These are phyloP conservation scores for Aureobasidium sp. DNA, from an alignment of 2,329 filamentous ascomycete species.

Conservation along the genomic window DNA sequence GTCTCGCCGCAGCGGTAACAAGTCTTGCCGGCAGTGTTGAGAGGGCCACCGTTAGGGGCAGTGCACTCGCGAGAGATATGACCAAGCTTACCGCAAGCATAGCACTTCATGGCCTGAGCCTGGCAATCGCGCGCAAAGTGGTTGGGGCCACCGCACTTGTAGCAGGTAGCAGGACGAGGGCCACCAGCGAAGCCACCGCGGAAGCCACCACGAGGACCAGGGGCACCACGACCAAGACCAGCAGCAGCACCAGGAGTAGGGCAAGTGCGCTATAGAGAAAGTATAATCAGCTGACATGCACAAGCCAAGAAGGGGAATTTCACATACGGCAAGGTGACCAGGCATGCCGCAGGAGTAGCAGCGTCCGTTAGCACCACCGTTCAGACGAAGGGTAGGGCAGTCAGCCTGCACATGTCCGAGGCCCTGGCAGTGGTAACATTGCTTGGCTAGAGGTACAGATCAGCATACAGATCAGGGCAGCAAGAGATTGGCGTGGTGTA, in stretches of 20 bases:
- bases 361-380: constrained; percentile 69
- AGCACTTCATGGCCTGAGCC: constrained; percentile 97
- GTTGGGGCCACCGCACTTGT: constrained; percentile 76
- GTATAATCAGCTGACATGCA: not conserved
- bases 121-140: constrained; percentile 98
- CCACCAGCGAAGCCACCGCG: constrained; percentile 65
- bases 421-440: constrained; percentile 99
- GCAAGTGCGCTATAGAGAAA: constrained; percentile 59
- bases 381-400: constrained; percentile 91
- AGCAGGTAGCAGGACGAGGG: constrained; percentile 56
- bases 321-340: constrained; percentile 78
- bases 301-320: not conserved
- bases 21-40: constrained; percentile 95
- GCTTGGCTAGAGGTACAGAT: constrained; percentile 60
- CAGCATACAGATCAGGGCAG: not conserved
- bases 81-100: constrained; percentile 89
- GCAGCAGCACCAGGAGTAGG: constrained; percentile 63
- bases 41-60: constrained; percentile 86
- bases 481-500: not conserved
- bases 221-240: constrained; percentile 51
- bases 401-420: constrained; percentile 97
- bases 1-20: constrained; percentile 97
- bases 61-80: constrained; percentile 95
- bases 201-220: constrained; percentile 31
- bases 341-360: constrained; percentile 96